phyloP scores from a whole-genome alignment of 1,284 basidiomycete genomes.

The Rhizoctonia solani region DNA sequence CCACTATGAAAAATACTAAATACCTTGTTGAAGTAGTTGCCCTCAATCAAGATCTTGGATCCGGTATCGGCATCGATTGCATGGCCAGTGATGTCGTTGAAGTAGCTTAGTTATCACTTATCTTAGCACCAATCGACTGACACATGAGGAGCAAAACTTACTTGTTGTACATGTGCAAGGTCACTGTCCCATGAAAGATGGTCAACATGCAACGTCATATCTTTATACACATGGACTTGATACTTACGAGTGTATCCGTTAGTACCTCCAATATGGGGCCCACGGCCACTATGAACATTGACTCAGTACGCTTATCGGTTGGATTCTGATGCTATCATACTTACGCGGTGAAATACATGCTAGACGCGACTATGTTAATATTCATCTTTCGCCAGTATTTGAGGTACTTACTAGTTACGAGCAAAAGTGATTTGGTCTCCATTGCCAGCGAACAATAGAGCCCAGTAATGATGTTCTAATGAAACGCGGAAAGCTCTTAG shows the following conservation, averaged over 20 bases:
- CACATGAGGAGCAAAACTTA: neutral
- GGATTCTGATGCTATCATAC: too few relatives aligned
- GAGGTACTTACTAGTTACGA: slow-evolving; percentile 17
- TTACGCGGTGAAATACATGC: slow-evolving; percentile 5
- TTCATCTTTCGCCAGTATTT: neutral
- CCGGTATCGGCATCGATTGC: slow-evolving; percentile 22
- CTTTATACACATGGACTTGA: neutral
- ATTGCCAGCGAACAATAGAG: slow-evolving; percentile 13
- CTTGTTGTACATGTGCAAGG: slow-evolving; percentile 29
- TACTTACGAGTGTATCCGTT: slow-evolving; percentile 10
- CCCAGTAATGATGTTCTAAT: slow-evolving; percentile 24
- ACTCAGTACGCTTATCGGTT: too few relatives aligned
- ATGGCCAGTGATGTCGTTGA: slow-evolving; percentile 10
- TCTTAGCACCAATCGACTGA: neutral
- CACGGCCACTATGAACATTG: slow-evolving; percentile 9
- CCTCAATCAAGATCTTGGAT: slow-evolving; percentile 6
- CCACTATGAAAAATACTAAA: neutral
- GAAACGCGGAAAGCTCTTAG: neutral
- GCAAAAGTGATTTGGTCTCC: slow-evolving; percentile 26
- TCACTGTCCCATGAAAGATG: neutral
- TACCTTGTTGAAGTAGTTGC: slow-evolving; percentile 31
- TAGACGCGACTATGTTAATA: neutral
- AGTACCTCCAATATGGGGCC: slow-evolving; percentile 29
- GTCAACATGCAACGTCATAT: neutral
- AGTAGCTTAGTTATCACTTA: slow-evolving; percentile 22